phyloP scores from a whole-genome alignment of 306 rosid species.

The Begonia loranthoides region DNA sequence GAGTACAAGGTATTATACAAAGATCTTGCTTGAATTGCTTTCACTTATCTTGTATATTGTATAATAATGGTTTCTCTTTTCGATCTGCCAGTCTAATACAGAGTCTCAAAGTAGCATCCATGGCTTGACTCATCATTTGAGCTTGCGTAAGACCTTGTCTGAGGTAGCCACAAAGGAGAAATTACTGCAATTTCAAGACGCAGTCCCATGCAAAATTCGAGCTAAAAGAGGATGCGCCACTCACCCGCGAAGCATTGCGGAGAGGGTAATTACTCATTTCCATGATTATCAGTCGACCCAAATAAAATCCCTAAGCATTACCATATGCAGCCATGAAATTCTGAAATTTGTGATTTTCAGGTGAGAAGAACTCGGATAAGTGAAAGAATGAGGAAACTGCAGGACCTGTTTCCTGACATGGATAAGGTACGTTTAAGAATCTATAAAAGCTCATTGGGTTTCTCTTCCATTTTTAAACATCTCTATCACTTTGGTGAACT shows the following conservation, averaged over 20 bases:
- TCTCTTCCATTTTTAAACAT: not conserved
- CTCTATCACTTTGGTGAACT: not conserved
- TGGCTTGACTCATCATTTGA: constrained; percentile 55
- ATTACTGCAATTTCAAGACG: constrained; percentile 40
- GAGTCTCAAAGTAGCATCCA: constrained; percentile 22
- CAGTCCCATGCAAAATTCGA: constrained; percentile 62
- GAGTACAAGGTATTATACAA: constrained; percentile 38
- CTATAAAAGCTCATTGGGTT: not conserved
- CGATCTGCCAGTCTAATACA: constrained; percentile 32
- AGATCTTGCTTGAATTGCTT: not conserved
- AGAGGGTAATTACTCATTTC: constrained; percentile 34
- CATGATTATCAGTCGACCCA: not conserved
- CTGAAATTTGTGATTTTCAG: constrained; percentile 17
- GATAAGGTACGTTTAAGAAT: constrained; percentile 48
- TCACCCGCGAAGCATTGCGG: constrained; percentile 95
- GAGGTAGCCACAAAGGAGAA: constrained; percentile 38
- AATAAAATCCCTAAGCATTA: too few relatives aligned
- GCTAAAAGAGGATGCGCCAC: constrained; percentile 95
- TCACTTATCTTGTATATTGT: not conserved
- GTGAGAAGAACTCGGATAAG: constrained; percentile 73
- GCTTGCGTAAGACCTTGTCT: constrained; percentile 41
- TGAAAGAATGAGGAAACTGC: constrained; percentile 70
- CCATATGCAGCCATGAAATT: too few relatives aligned
- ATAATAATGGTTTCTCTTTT: constrained; percentile 6
- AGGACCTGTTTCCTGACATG: constrained; percentile 64